Evolutionary conservation across 208 protist genomes (phyloP), one percentile per base, ranked within the genome.

Genomic region (Wallacemonas rigidus): DNA sequence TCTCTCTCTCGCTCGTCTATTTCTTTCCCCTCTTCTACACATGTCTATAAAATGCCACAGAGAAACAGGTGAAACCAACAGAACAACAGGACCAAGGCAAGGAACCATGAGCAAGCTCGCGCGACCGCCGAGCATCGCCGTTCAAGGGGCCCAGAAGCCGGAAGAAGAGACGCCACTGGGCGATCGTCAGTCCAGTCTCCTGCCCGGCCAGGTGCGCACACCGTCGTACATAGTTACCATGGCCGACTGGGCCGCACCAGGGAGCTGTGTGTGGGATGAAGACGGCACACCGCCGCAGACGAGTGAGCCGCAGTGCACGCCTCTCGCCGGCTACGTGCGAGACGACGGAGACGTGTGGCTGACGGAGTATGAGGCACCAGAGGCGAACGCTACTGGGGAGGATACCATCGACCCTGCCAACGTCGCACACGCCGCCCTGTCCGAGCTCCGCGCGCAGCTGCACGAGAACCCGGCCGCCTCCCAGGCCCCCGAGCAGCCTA

Each of bases 181-280:
- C 12, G 39, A 60, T 36, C 71, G 81, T 1, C 55, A 84, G 58
- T 82, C 58, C 55, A 91, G 87, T 55, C 76, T 91, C 1, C 76
- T 87, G 44, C 87, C 87, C 2, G 83, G 87, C 15, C 74, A 85
- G 76, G 76, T 91, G 53, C 81, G 81, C 71, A 91, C 87, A 2
- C 87, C 87, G 3, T 79, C 78, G 0, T 72, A 75, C 68, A 58
- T 85, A 1, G 65, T 86, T 17, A 63, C 67, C 12, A 54, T 82
- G 43, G 69, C 67, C 6, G 83, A 89, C 74, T 92, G 87, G 87
- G 82, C 81, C 1, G 83, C 83, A 0, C 82, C 83, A 15, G 83
- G 87, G 65, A 85, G 76, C 57, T 76, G 70, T 35, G 65, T 88
- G 12, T 88, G 84, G 80, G 85, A 89, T 0, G 82, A 88, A 7